Percentiles rank a stretch among this genome's conserved stretches.
These are phyloP conservation scores for Schizochytrium sp. DNA, from an alignment of 108 stramenopile species.

Conservation along the genomic window DNA sequence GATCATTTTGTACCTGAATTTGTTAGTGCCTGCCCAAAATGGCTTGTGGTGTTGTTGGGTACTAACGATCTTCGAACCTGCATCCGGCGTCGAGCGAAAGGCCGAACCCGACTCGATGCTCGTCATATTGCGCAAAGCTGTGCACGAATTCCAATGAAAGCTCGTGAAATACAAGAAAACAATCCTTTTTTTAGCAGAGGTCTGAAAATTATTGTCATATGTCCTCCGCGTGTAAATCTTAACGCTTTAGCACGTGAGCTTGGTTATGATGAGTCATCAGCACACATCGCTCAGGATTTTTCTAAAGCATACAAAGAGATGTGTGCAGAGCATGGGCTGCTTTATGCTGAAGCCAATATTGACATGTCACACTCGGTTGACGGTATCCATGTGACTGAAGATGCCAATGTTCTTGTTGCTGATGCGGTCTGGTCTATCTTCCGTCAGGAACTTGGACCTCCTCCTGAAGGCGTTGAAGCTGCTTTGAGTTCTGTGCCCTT, in stretches of 20 bases:
- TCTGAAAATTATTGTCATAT: conserved; percentile 18
- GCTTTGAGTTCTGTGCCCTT: background rate
- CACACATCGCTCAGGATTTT: conserved; percentile 25
- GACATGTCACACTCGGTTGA: conserved; percentile 37
- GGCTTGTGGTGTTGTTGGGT: conserved; percentile 38
- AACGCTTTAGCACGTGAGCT: conserved; percentile 54
- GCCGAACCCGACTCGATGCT: background rate
- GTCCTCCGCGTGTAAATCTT: conserved; percentile 35
- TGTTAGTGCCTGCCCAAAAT: conserved; percentile 15
- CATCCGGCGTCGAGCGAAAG: background rate
- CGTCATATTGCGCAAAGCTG: conserved; percentile 11
- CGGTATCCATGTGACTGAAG: conserved; percentile 42
- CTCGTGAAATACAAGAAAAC: background rate
- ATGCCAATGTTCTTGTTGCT: conserved; percentile 21
- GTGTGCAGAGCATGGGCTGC: background rate
- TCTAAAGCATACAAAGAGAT: conserved; percentile 21
- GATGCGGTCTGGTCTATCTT: conserved; percentile 45
- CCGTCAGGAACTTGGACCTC: background rate
- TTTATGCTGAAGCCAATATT: background rate
- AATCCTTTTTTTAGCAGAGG: background rate
- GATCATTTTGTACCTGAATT: conserved; percentile 40
- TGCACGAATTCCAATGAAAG: background rate
- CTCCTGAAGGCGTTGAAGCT: background rate
- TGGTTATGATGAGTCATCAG: conserved; percentile 43
- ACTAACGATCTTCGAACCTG: conserved; percentile 1